A percentile compares a stretch with the other conserved stretches of the same genome.
Conservation (phyloP, 805 yeast species). For the Pichia gijzeniarum region DNA sequence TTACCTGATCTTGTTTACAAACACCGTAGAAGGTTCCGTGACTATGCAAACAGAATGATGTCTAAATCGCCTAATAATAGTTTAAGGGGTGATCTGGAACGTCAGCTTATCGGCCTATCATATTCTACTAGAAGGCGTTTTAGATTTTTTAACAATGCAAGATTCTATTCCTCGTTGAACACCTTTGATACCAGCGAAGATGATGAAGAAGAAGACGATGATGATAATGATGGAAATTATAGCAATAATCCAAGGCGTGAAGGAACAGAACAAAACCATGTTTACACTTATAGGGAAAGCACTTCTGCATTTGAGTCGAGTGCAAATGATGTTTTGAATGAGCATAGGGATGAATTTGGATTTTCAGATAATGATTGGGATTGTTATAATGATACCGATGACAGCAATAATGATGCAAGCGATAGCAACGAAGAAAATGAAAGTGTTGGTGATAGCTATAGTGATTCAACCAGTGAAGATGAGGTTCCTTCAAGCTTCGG, state of each 20-base stretch:
- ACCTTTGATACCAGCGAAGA: neutral
- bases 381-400: neutral
- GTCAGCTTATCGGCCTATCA: neutral
- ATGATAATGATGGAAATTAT: neutral
- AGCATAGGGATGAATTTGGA: neutral
- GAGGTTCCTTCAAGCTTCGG: neutral
- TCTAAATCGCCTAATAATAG: slow-evolving; percentile 1
- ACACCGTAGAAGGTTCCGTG: slow-evolving; percentile 22
- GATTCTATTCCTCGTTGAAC: neutral
- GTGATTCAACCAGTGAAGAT: neutral
- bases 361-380: neutral
- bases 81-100: slow-evolving; percentile 1
- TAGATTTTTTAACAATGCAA: neutral
- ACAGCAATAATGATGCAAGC: slow-evolving; percentile 6
- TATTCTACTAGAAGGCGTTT: neutral
- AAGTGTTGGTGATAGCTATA: slow-evolving; percentile 10
- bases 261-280: no score
- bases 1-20: slow-evolving; percentile 28
- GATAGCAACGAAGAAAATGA: slow-evolving; percentile 13
- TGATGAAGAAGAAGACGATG: neutral
- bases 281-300: no score
- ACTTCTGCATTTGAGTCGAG: neutral
- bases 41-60: slow-evolving; percentile 4
- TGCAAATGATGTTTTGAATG: no score
- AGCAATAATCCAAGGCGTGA: neutral